phyloP scores from a whole-genome alignment of 805 yeast genomes.

The Cephaloascus fragrans region DNA sequence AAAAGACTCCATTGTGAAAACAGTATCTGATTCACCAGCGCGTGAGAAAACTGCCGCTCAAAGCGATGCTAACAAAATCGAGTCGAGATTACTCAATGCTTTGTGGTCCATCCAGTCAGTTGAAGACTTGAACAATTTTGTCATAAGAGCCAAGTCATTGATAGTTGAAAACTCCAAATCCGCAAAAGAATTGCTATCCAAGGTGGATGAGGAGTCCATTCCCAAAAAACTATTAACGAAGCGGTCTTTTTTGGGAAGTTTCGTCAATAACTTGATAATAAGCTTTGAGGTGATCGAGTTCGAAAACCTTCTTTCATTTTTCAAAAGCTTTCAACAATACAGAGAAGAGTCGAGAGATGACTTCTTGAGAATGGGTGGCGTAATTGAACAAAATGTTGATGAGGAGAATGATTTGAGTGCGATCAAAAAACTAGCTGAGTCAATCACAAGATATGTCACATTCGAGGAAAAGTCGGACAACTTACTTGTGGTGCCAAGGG shows the following conservation, averaged over 20 bases:
- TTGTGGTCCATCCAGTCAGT: conserved; percentile 40
- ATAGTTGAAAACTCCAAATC: conserved; percentile 22
- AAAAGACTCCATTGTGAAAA: background rate
- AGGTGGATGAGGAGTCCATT: conserved; percentile 10
- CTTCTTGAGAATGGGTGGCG: conserved; percentile 9
- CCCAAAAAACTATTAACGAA: conserved; percentile 16
- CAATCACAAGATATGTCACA: conserved; percentile 7
- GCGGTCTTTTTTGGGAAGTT: conserved; percentile 34
- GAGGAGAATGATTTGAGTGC: background rate
- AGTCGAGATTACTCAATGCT: conserved; percentile 18
- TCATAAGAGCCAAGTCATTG: conserved; percentile 17
- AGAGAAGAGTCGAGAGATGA: conserved; percentile 15
- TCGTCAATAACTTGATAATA: conserved; percentile 26
- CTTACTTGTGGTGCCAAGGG: conserved; percentile 33
- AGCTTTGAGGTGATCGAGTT: conserved; percentile 35
- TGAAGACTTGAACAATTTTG: conserved; percentile 34
- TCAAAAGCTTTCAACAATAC: conserved; percentile 28
- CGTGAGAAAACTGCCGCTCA: conserved; percentile 3
- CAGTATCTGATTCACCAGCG: background rate
- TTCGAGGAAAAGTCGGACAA: conserved; percentile 6
- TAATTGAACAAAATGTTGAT: conserved; percentile 4
- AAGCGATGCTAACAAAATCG: conserved; percentile 16
- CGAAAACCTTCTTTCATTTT: conserved; percentile 32
- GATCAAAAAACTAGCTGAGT: conserved; percentile 3
- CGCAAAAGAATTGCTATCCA: conserved; percentile 17